Conservation (phyloP, 495 filamentous ascomycete species). For the Usnea hakonensis region DNA sequence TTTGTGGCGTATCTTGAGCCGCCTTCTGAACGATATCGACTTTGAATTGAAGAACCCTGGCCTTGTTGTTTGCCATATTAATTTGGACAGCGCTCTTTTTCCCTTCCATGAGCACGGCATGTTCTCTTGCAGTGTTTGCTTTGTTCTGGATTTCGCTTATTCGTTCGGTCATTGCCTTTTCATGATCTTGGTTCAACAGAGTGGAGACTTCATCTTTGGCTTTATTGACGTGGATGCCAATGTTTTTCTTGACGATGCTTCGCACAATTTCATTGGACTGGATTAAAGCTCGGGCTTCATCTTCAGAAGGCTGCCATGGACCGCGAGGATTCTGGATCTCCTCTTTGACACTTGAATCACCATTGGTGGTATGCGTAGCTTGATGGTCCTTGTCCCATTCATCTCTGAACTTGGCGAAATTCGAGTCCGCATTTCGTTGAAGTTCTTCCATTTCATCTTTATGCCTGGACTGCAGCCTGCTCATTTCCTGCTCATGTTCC, state of each 20-base stretch:
- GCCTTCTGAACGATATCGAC: slow-evolving; percentile 70
- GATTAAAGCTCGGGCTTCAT: slow-evolving; percentile 57
- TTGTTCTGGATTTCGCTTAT: slow-evolving; percentile 51
- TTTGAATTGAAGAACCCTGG: slow-evolving; percentile 57
- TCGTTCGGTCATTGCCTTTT: slow-evolving; percentile 39
- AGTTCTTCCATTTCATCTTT: slow-evolving; percentile 46
- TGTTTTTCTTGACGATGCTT: slow-evolving; percentile 58
- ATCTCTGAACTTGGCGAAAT: slow-evolving; percentile 25
- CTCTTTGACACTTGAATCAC: slow-evolving; percentile 9
- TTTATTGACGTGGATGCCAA: slow-evolving; percentile 49
- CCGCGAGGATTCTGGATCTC: slow-evolving; percentile 28
- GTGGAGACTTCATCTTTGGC: slow-evolving; percentile 40
- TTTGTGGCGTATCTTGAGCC: slow-evolving; percentile 72
- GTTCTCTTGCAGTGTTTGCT: slow-evolving; percentile 37
- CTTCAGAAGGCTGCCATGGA: slow-evolving; percentile 42
- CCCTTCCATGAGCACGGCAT: slow-evolving; percentile 47
- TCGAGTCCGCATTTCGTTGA: slow-evolving; percentile 31
- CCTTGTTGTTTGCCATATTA: slow-evolving; percentile 72
- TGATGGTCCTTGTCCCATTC: slow-evolving; percentile 24
- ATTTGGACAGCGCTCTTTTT: slow-evolving; percentile 45
- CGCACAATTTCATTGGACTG: slow-evolving; percentile 56
- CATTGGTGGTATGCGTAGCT: slow-evolving; percentile 1
- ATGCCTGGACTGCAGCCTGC: slow-evolving; percentile 58
- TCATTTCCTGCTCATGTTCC: slow-evolving; percentile 52
- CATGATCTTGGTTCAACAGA: slow-evolving; percentile 34